Conservation (phyloP, 2,329 filamentous ascomycete species). For the Arthrobotrys conoides region DNA sequence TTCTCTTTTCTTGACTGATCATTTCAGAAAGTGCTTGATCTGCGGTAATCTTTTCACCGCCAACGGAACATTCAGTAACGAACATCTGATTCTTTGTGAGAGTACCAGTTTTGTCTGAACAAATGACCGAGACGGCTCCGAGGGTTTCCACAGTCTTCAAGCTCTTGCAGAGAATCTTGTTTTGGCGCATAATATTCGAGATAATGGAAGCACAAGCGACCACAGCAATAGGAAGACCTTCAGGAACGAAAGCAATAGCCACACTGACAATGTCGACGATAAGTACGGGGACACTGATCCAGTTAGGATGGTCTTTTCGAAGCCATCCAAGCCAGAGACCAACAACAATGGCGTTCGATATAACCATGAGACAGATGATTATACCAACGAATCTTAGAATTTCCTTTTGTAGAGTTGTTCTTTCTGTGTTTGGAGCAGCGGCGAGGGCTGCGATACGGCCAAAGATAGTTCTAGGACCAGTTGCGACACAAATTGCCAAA, state of each 20-base stretch:
- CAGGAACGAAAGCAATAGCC: conserved; percentile 82
- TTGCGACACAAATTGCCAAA: conserved; percentile 79
- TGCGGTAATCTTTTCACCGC: conserved; percentile 29
- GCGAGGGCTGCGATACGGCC: conserved; percentile 81
- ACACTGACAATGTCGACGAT: conserved; percentile 81
- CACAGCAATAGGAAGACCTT: conserved; percentile 79
- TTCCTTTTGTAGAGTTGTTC: conserved; percentile 80
- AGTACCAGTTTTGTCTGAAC: conserved; percentile 80
- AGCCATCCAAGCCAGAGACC: conserved; percentile 80
- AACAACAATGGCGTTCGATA: conserved; percentile 76
- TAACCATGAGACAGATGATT: conserved; percentile 77
- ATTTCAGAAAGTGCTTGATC: conserved; percentile 45
- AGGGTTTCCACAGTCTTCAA: conserved; percentile 80
- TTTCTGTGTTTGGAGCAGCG: conserved; percentile 76
- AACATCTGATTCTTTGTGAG: conserved; percentile 80
- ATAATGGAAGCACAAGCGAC: conserved; percentile 81
- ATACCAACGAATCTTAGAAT: conserved; percentile 80
- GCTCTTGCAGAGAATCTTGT: conserved; percentile 84
- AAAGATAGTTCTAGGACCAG: conserved; percentile 81
- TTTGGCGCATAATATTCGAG: conserved; percentile 81
- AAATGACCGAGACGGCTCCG: conserved; percentile 79
- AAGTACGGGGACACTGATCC: conserved; percentile 79
- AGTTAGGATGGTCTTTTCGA: conserved; percentile 76
- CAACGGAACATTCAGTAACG: conserved; percentile 78
- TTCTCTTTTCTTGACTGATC: conserved; percentile 63